A percentile compares a stretch with the other conserved stretches of the same genome.
These are phyloP conservation scores for Penicillium sp. DNA, from an alignment of 2,329 filamentous ascomycete genomes.

Conservation along the genomic window DNA sequence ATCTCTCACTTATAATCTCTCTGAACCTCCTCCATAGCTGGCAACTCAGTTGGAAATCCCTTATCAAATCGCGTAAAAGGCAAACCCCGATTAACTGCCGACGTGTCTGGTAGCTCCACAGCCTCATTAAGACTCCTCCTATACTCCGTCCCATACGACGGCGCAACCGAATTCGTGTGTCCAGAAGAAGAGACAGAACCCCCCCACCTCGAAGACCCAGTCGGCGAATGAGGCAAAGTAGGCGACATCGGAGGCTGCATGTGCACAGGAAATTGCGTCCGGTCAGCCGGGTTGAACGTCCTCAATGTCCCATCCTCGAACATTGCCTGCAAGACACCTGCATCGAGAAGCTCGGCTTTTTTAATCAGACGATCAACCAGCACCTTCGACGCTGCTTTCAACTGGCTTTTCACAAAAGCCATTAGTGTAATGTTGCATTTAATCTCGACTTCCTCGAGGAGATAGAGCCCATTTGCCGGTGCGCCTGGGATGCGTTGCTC, in stretches of 20 bases:
- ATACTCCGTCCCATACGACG: not conserved
- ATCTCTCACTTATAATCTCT: not conserved
- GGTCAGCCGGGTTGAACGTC: slow-evolving; percentile 21
- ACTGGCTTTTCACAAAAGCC: slow-evolving; percentile 76
- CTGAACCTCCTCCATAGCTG: not conserved
- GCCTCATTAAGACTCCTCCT: not conserved
- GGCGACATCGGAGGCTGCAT: not conserved
- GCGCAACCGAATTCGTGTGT: not conserved
- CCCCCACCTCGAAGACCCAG: not conserved
- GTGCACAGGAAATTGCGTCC: slow-evolving; percentile 1
- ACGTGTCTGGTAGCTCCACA: slow-evolving; percentile 17
- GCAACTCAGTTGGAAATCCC: slow-evolving; percentile 4
- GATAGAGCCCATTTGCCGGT: slow-evolving; percentile 69
- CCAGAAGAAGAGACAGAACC: too few relatives aligned
- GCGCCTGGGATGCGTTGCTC: slow-evolving; percentile 60
- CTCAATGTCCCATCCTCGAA: slow-evolving; percentile 21
- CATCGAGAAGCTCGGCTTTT: slow-evolving; percentile 47
- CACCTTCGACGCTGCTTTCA: slow-evolving; percentile 71
- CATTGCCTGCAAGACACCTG: slow-evolving; percentile 19
- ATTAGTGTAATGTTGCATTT: slow-evolving; percentile 75
- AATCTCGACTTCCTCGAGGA: slow-evolving; percentile 84
- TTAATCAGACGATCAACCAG: slow-evolving; percentile 66
- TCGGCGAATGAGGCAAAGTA: not conserved
- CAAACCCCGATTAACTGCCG: not conserved
- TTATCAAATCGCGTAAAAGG: not conserved